Conservation (phyloP, 495 filamentous ascomycete genomes). For the Podospora bellae-mahoneyi region DNA sequence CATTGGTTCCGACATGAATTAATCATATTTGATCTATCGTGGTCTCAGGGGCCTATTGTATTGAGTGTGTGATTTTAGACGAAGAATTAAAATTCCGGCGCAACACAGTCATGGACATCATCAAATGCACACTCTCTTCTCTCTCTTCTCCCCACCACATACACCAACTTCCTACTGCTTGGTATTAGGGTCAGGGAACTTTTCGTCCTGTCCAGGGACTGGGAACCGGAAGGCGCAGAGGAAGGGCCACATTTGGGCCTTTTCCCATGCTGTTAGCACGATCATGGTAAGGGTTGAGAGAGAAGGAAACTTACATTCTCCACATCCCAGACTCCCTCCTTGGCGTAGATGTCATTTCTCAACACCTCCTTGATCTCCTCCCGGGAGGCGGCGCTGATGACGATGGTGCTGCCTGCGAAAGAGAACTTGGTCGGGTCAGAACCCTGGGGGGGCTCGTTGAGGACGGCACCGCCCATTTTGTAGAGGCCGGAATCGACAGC, state of each 20-base stretch:
- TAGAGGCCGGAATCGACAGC: conserved; percentile 44
- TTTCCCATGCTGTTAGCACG: not conserved
- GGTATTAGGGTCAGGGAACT: not conserved
- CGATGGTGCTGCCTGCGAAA: conserved; percentile 67
- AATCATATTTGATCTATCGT: not conserved
- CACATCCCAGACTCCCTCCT: conserved; percentile 76
- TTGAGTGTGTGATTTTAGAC: no score
- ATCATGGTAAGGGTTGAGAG: not conserved
- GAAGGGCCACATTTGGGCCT: conserved; percentile 44
- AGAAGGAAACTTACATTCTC: conserved; percentile 53
- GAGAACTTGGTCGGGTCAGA: conserved; percentile 55
- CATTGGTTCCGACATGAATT: not conserved
- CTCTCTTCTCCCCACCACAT: not conserved
- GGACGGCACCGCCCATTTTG: conserved; percentile 64
- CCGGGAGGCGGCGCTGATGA: conserved; percentile 58
- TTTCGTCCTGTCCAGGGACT: conserved; percentile 18
- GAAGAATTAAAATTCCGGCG: no score
- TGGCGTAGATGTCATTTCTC: conserved; percentile 68
- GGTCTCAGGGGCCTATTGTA: no score
- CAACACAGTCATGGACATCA: no score
- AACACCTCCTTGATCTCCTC: conserved; percentile 67
- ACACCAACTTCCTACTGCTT: not conserved
- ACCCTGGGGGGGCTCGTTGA: conserved; percentile 62
- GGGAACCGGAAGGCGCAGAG: conserved; percentile 44
- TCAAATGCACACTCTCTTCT: conserved; percentile 1